Evolutionary conservation across 2,329 filamentous ascomycete species (phyloP).

Genomic region (Didymellaceae sp.): DNA sequence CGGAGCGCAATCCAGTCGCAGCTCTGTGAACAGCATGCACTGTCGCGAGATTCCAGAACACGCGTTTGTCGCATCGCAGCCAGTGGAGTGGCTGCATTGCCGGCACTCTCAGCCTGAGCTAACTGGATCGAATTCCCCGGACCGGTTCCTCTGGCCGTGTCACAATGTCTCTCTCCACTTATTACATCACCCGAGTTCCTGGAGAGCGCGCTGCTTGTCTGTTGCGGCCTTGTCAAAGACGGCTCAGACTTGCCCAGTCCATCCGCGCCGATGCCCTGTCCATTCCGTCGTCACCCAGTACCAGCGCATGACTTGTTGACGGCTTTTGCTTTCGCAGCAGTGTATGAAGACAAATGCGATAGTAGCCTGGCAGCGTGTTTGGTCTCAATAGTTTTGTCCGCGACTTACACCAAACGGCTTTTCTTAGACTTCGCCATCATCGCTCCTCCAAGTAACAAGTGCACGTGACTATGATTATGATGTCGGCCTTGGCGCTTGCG

Average conservation of each 20-base stretch:
- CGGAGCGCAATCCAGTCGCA: constrained; percentile 2
- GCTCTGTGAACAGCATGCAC: constrained; percentile 5
- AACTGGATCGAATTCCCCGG: constrained; percentile 42
- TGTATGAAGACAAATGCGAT: too few relatives aligned
- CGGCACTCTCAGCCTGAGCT: constrained; percentile 45
- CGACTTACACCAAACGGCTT: not conserved
- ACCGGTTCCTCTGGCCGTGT: constrained; percentile 41
- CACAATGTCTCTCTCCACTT: constrained; percentile 49
- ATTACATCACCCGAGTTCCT: constrained; percentile 41
- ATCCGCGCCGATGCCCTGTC: constrained; percentile 20
- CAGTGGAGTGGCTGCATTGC: constrained; percentile 47
- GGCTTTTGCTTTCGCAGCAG: too few relatives aligned
- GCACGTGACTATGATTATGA: constrained; percentile 8
- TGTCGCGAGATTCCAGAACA: constrained; percentile 20
- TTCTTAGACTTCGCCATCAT: not conserved
- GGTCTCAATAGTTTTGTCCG: too few relatives aligned
- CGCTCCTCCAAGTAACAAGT: not conserved
- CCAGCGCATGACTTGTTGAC: too few relatives aligned
- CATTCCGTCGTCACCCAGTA: too few relatives aligned
- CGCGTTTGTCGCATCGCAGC: constrained; percentile 37
- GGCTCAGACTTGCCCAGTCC: constrained; percentile 29
- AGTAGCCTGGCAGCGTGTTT: too few relatives aligned
- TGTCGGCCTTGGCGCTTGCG: constrained; percentile 28
- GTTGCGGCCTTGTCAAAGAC: constrained; percentile 23
- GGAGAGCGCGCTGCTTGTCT: constrained; percentile 35